Conservation (phyloP, 805 yeast genomes). For the Wickerhamiella kurtzmanii region DNA sequence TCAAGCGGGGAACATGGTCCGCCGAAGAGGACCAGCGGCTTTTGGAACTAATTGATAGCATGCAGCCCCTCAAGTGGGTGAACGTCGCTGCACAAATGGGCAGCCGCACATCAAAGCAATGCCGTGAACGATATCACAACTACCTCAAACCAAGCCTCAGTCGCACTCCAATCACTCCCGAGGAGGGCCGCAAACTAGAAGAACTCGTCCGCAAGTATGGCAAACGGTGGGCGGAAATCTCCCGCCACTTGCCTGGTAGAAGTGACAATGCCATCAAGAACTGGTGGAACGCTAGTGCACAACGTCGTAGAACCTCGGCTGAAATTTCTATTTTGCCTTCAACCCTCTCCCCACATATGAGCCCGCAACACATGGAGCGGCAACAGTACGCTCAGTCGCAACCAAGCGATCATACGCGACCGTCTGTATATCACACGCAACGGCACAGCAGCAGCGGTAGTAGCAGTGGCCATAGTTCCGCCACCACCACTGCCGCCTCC, state of each 20-base stretch:
- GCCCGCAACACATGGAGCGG: background rate
- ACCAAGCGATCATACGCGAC: background rate
- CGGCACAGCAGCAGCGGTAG: background rate
- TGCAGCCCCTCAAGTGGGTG: constrained; percentile 84
- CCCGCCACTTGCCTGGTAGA: constrained; percentile 74
- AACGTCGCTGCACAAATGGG: constrained; percentile 60
- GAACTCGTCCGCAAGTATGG: constrained; percentile 67
- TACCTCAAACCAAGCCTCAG: constrained; percentile 75
- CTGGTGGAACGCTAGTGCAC: constrained; percentile 96
- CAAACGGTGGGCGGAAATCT: constrained; percentile 87
- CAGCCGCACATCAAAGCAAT: constrained; percentile 79
- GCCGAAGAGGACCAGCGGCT: constrained; percentile 68
- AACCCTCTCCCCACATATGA: background rate
- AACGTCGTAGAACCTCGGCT: constrained; percentile 42
- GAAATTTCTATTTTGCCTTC: constrained; percentile 9
- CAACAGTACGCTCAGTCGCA: background rate
- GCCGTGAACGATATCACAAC: constrained; percentile 84
- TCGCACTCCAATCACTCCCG: constrained; percentile 67
- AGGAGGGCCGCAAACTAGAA: constrained; percentile 74
- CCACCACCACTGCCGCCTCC: background rate
- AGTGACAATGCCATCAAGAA: constrained; percentile 85
- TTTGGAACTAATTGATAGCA: constrained; percentile 50
- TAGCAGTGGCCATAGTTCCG: background rate
- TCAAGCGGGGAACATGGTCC: constrained; percentile 74
- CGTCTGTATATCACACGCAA: background rate